A percentile compares a stretch with the other conserved stretches of the same genome.
phyloP scores from a whole-genome alignment of 2,329 filamentous ascomycete genomes.

The Metarhizium robertsii region DNA sequence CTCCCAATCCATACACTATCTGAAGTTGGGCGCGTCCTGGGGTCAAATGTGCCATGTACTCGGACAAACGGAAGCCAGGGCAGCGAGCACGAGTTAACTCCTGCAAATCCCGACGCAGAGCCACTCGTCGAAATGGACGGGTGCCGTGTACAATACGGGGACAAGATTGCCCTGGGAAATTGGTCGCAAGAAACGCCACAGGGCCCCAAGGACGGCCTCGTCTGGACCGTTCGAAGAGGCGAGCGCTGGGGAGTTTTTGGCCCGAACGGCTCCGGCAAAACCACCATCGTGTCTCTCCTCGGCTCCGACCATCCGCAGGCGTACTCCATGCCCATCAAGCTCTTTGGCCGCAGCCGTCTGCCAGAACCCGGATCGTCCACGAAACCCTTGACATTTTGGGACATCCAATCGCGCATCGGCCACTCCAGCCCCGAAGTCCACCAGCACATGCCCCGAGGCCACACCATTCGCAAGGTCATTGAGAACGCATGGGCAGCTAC shows the following conservation, averaged over 20 bases:
- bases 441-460: slow-evolving; percentile 73
- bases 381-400: slow-evolving; percentile 79
- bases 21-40: slow-evolving; percentile 39
- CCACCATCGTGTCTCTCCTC: slow-evolving; percentile 83
- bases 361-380: slow-evolving; percentile 58
- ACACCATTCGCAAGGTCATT: slow-evolving; percentile 65
- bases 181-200: slow-evolving; percentile 56
- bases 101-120: slow-evolving; percentile 39
- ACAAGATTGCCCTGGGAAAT: slow-evolving; percentile 68
- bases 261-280: slow-evolving; percentile 92
- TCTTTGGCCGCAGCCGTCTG: slow-evolving; percentile 76
- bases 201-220: slow-evolving; percentile 51
- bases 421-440: slow-evolving; percentile 94
- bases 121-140: slow-evolving; percentile 80
- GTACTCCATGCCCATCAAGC: slow-evolving; percentile 76
- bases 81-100: slow-evolving; percentile 12
- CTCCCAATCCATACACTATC: slow-evolving; percentile 38
- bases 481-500: slow-evolving; percentile 90
- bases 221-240: slow-evolving; percentile 75
- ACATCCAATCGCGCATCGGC: slow-evolving; percentile 81
- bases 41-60: slow-evolving; percentile 10
- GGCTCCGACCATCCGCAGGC: slow-evolving; percentile 94
- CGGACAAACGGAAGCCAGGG: slow-evolving; percentile 3
- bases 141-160: slow-evolving; percentile 71
- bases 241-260: slow-evolving; percentile 91